These are phyloP conservation scores for Agaricales sp. DNA, from an alignment of 1,284 basidiomycete genomes.

Conservation along the genomic window DNA sequence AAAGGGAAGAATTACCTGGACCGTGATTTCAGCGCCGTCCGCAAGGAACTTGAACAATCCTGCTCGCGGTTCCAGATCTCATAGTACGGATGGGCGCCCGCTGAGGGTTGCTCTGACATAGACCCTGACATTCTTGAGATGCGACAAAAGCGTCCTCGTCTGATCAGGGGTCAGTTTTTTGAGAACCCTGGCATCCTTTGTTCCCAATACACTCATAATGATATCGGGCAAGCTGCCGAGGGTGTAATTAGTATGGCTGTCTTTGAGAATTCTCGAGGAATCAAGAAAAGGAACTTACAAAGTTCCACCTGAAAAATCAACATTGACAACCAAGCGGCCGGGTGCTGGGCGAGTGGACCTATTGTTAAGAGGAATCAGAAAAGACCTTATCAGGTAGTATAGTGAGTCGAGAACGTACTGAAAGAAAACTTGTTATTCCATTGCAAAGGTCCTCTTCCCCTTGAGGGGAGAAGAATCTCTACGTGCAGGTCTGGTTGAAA, in stretches of 20 bases:
- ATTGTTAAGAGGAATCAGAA: neutral
- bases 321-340: slow-evolving; percentile 44
- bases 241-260: neutral
- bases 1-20: no score
- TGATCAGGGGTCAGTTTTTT: neutral
- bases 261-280: neutral
- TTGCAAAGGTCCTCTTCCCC: neutral
- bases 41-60: neutral
- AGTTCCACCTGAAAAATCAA: slow-evolving; percentile 38
- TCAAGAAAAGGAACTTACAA: neutral
- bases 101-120: neutral
- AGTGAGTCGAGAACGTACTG: no score
- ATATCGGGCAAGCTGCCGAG: neutral
- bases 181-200: neutral
- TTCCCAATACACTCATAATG: neutral
- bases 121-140: neutral
- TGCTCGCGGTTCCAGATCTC: neutral
- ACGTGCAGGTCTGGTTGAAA: neutral
- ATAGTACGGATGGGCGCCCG: neutral
- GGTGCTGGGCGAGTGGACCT: slow-evolving; percentile 39
- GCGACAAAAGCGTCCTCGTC: neutral
- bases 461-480: neutral
- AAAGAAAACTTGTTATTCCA: neutral
- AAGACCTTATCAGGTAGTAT: no score
- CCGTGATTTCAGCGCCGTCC: neutral